These are phyloP conservation scores for Aspergillus sp. DNA, from an alignment of 2,329 filamentous ascomycete genomes.

Conservation along the genomic window DNA sequence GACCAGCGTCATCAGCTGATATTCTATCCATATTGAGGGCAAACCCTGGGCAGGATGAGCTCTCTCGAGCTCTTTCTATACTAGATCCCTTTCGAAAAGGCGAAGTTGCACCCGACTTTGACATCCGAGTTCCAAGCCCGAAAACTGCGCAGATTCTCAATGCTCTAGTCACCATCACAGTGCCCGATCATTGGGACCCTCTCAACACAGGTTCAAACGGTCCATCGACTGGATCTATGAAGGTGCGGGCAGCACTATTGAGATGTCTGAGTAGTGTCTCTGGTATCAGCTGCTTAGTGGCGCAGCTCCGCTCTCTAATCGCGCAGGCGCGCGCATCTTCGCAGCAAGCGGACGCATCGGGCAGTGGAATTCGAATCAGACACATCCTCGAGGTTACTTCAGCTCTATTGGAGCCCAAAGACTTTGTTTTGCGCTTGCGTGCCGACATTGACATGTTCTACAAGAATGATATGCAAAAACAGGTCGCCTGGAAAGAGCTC, in stretches of 20 bases:
- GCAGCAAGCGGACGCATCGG: constrained; percentile 39
- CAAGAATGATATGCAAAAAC: constrained; percentile 50
- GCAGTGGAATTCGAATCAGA: constrained; percentile 36
- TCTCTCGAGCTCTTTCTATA: constrained; percentile 37
- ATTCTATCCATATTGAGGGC: constrained; percentile 46
- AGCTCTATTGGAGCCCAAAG: constrained; percentile 48
- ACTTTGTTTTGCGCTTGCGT: constrained; percentile 51
- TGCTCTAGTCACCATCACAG: constrained; percentile 71
- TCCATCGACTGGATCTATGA: constrained; percentile 23
- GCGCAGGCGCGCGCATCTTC: constrained; percentile 29
- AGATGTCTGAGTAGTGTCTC: constrained; percentile 72
- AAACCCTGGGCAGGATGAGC: constrained; percentile 41
- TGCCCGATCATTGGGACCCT: constrained; percentile 80
- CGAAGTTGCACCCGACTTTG: constrained; percentile 47
- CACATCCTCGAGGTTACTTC: constrained; percentile 44
- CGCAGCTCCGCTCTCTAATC: constrained; percentile 68
- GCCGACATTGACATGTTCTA: constrained; percentile 48
- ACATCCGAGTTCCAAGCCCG: constrained; percentile 67
- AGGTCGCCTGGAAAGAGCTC: constrained; percentile 67
- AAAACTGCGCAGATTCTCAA: constrained; percentile 75
- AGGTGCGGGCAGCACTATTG: constrained; percentile 56
- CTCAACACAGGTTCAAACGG: constrained; percentile 46
- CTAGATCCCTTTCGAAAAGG: constrained; percentile 41
- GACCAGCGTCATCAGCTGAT: constrained; percentile 33
- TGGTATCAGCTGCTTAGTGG: constrained; percentile 76